phyloP scores from a whole-genome alignment of 257 asterid species.

The Nicotiana obtusifolia region DNA sequence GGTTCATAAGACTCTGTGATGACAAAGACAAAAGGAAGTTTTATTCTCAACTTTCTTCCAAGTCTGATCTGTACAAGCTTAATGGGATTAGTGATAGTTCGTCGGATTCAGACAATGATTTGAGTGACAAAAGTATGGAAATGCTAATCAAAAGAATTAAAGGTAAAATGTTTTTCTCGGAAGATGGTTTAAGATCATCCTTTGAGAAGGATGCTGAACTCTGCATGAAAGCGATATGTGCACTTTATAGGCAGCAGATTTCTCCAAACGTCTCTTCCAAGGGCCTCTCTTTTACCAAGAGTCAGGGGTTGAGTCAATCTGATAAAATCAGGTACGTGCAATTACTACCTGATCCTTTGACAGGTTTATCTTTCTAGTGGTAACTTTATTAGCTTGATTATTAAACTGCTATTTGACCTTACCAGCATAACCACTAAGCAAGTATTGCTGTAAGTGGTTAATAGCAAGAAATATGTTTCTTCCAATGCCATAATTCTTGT shows the following conservation, averaged over 20 bases:
- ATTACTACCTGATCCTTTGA: not conserved
- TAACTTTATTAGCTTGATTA: not conserved
- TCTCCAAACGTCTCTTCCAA: constrained; percentile 3
- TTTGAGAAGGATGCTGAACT: constrained; percentile 21
- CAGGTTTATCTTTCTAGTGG: not conserved
- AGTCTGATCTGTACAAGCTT: not conserved
- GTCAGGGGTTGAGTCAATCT: constrained; percentile 6
- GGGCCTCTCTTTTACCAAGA: not conserved
- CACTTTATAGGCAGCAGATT: constrained; percentile 24
- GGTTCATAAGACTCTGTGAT: not conserved
- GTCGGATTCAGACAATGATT: constrained; percentile 15
- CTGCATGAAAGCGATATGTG: constrained; percentile 29
- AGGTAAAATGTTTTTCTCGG: not conserved
- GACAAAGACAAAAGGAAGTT: constrained; percentile 10
- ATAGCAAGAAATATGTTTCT: not conserved
- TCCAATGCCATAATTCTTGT: not conserved
- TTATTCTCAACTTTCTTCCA: constrained; percentile 9
- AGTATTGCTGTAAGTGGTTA: not conserved
- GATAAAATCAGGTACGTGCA: constrained; percentile 17
- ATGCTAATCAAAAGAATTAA: not conserved
- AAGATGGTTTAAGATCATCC: not conserved
- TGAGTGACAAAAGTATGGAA: not conserved
- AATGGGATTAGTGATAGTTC: constrained; percentile 7
- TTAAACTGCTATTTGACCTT: not conserved
- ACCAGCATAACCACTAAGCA: not conserved